phyloP scores from a whole-genome alignment of 495 filamentous ascomycete genomes.

The Pseudomonodictys pantanalensis region DNA sequence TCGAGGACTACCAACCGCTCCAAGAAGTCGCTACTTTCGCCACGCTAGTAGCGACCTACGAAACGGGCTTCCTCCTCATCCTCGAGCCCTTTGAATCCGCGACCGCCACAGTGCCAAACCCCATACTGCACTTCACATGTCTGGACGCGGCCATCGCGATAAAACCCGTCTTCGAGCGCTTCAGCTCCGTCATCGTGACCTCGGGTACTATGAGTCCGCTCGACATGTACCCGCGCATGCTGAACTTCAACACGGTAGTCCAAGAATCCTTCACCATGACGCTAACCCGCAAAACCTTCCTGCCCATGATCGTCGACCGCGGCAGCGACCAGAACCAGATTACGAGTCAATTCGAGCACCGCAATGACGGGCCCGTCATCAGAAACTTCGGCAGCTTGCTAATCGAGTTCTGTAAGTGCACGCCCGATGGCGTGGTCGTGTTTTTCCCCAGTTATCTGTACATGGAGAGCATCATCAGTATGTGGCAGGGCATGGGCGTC shows the following conservation, averaged over 20 bases:
- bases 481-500: conserved; percentile 99
- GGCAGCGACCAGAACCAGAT: conserved; percentile 91
- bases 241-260: conserved; percentile 84
- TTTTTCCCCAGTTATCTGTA: conserved; percentile 99
- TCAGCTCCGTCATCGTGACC: conserved; percentile 96
- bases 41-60: conserved; percentile 95
- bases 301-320: conserved; percentile 95
- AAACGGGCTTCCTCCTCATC: conserved; percentile 94
- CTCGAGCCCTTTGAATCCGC: conserved; percentile 96
- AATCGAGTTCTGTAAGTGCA: conserved; percentile 89
- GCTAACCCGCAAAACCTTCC: conserved; percentile 87
- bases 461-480: conserved; percentile 97
- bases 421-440: conserved; percentile 94
- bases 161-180: conserved; percentile 95
- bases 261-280: conserved; percentile 98
- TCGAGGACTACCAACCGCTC: conserved; percentile 94
- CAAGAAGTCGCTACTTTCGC: conserved; percentile 99
- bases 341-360: conserved; percentile 85
- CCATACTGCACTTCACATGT: conserved; percentile 92
- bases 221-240: conserved; percentile 99
- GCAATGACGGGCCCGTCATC: conserved; percentile 90
- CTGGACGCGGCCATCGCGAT: conserved; percentile 98
- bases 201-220: conserved; percentile 95
- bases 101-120: conserved; percentile 91
- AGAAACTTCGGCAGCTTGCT: conserved; percentile 92